These are phyloP conservation scores for Cordyceps cateniannulata DNA, from an alignment of 2,329 filamentous ascomycete genomes.

Conservation along the genomic window DNA sequence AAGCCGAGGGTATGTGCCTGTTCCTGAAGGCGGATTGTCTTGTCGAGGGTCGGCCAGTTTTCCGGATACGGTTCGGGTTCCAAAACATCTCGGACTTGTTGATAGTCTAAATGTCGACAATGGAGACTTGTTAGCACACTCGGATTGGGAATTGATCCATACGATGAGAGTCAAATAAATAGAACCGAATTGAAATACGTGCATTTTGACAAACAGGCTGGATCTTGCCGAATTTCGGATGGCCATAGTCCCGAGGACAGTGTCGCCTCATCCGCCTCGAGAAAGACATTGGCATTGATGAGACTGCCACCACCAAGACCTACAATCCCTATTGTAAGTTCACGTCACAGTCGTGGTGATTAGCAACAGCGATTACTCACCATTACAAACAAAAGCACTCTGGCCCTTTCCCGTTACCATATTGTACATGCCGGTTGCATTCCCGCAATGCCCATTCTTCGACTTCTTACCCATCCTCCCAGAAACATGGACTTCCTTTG, in stretches of 20 bases:
- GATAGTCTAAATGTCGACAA: constrained; percentile 41
- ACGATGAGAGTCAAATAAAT: neutral
- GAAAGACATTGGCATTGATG: constrained; percentile 62
- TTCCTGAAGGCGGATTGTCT: constrained; percentile 48
- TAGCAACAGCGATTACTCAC: constrained; percentile 28
- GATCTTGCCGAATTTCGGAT: constrained; percentile 18
- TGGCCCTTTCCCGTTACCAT: constrained; percentile 57
- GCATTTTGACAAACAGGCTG: constrained; percentile 40
- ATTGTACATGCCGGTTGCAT: constrained; percentile 57
- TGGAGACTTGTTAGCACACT: neutral
- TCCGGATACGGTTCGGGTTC: constrained; percentile 53
- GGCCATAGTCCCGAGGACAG: constrained; percentile 3
- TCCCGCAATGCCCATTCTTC: too few species aligned
- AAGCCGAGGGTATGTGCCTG: constrained; percentile 49
- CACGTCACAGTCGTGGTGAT: too few species aligned
- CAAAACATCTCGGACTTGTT: constrained; percentile 47
- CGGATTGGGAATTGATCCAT: neutral
- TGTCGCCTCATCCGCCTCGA: constrained; percentile 36
- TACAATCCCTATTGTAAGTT: constrained; percentile 17
- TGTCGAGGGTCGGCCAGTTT: constrained; percentile 51
- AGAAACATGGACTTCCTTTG: constrained; percentile 44
- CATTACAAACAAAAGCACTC: constrained; percentile 55
- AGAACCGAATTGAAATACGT: constrained; percentile 22
- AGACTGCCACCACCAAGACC: constrained; percentile 60
- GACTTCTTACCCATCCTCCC: constrained; percentile 32